Conservation (phyloP, 495 filamentous ascomycete species). For the Trichoderma gamsii region DNA sequence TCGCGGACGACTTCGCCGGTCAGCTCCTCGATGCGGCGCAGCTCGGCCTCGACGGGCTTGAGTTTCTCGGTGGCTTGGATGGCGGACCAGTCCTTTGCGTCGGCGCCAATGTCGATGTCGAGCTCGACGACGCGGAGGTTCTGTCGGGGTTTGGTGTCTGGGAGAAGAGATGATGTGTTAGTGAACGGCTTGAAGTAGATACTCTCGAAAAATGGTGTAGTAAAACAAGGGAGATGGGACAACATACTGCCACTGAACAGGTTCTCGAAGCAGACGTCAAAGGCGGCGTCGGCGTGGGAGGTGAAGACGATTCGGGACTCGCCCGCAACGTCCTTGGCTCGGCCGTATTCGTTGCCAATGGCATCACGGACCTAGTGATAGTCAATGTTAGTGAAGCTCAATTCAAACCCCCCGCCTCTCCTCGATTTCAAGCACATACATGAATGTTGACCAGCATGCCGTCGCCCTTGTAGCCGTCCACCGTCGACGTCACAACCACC, state of each 20-base stretch:
- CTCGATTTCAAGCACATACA: slow-evolving; percentile 49
- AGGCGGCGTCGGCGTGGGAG: slow-evolving; percentile 85
- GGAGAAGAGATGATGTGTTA: slow-evolving; percentile 31
- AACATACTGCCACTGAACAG: slow-evolving; percentile 58
- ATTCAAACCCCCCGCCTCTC: background rate
- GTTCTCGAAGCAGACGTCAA: slow-evolving; percentile 98
- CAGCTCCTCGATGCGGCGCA: slow-evolving; percentile 87
- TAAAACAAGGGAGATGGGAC: background rate
- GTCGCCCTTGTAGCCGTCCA: slow-evolving; percentile 80
- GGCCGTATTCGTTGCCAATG: slow-evolving; percentile 90
- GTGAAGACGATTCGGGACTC: slow-evolving; percentile 94
- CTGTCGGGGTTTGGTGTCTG: slow-evolving; percentile 16
- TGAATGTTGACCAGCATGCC: slow-evolving; percentile 93
- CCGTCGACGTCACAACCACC: slow-evolving; percentile 94
- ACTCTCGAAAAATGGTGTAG: background rate
- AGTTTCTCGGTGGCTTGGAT: slow-evolving; percentile 96
- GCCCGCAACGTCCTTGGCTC: slow-evolving; percentile 82
- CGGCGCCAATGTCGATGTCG: slow-evolving; percentile 97
- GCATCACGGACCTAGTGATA: slow-evolving; percentile 80
- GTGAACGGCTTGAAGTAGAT: slow-evolving; percentile 15
- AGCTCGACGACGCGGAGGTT: slow-evolving; percentile 74
- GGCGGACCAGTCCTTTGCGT: slow-evolving; percentile 95
- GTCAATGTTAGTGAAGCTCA: background rate
- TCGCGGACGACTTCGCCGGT: slow-evolving; percentile 73
- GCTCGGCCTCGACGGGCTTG: slow-evolving; percentile 92